These are phyloP conservation scores for Diospyros lotus DNA, from an alignment of 148 eudicot genomes.

Conservation along the genomic window DNA sequence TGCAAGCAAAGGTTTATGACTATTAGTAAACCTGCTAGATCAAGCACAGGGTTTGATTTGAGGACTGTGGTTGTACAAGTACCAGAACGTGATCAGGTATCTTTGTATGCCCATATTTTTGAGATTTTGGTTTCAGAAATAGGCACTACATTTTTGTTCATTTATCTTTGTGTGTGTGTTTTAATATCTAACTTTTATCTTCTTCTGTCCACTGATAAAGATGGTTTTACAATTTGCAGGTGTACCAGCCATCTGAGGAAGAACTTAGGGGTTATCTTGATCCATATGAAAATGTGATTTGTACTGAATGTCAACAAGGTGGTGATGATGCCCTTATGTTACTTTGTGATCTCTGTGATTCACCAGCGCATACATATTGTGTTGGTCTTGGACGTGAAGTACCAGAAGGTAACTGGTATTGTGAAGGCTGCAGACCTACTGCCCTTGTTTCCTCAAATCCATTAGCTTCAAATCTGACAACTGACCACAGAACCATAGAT, in stretches of 20 bases:
- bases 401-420: slow-evolving; percentile 96
- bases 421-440: slow-evolving; percentile 89
- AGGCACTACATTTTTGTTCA: neutral
- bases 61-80: slow-evolving; percentile 49
- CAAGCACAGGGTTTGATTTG: slow-evolving; percentile 34
- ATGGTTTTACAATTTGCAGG: slow-evolving; percentile 38
- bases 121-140: neutral
- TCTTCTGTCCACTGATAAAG: neutral
- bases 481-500: slow-evolving; percentile 32
- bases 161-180: slow-evolving; percentile 20
- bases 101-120: neutral
- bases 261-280: slow-evolving; percentile 78
- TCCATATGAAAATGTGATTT: slow-evolving; percentile 77
- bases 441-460: slow-evolving; percentile 47
- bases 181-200: neutral
- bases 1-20: slow-evolving; percentile 86
- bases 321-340: slow-evolving; percentile 96
- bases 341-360: slow-evolving; percentile 91
- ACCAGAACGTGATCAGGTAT: slow-evolving; percentile 95
- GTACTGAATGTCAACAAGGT: slow-evolving; percentile 88
- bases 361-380: slow-evolving; percentile 96
- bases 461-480: slow-evolving; percentile 39
- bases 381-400: slow-evolving; percentile 88
- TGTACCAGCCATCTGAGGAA: slow-evolving; percentile 94
- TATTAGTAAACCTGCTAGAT: slow-evolving; percentile 61